A percentile compares a stretch with the other conserved stretches of the same genome.
phyloP scores from a whole-genome alignment of 805 yeast species.

The Clavispora santaluciae region DNA sequence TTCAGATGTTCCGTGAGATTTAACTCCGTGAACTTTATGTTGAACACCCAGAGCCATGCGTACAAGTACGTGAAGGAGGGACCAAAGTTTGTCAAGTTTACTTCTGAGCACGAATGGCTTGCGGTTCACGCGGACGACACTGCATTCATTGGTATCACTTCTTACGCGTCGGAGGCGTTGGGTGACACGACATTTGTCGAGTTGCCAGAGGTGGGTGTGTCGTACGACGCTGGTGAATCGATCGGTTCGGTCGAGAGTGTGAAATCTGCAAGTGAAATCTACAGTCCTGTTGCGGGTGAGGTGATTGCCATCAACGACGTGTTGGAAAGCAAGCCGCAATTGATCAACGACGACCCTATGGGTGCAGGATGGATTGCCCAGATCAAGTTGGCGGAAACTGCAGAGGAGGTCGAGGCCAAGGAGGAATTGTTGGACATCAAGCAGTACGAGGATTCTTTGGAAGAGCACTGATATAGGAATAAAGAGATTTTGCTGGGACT shows the following conservation, averaged over 20 bases:
- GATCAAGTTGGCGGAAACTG: conserved; percentile 49
- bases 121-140: conserved; percentile 78
- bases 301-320: conserved; percentile 64
- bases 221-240: conserved; percentile 66
- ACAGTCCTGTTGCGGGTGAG: conserved; percentile 79
- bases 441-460: conserved; percentile 53
- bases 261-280: conserved; percentile 89
- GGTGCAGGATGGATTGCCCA: conserved; percentile 93
- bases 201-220: conserved; percentile 68
- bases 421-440: conserved; percentile 50
- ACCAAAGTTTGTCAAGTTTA: conserved; percentile 57
- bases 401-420: conserved; percentile 23
- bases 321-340: conserved; percentile 66
- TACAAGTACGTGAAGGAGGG: conserved; percentile 37
- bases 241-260: conserved; percentile 94
- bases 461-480: conserved; percentile 31
- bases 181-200: conserved; percentile 97
- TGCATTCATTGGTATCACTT: conserved; percentile 86
- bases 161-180: conserved; percentile 91
- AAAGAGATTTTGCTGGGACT: too few relatives aligned
- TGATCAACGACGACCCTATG: conserved; percentile 84
- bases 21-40: conserved; percentile 30
- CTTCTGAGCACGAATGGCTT: conserved; percentile 93
- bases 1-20: conserved; percentile 15
- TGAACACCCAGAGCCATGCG: conserved; percentile 35